Evolutionary conservation across 2,329 filamentous ascomycete genomes (phyloP).

Genomic region (Aplosporella prunicola): DNA sequence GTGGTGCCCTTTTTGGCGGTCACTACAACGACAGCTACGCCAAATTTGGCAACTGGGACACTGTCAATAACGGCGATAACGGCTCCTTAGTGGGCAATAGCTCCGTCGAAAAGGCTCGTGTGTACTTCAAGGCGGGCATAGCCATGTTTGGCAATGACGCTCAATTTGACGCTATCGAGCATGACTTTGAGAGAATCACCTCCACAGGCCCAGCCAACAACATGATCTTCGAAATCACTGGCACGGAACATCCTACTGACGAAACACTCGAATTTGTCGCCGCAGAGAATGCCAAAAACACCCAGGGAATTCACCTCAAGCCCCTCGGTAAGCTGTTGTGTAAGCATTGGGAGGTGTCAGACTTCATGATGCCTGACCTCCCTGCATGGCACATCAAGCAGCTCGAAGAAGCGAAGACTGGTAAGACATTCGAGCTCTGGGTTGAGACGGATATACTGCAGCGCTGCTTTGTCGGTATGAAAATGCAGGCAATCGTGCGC

Average conservation of each 20-base stretch:
- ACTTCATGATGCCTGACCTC: constrained; percentile 29
- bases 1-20: constrained; percentile 58
- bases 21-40: constrained; percentile 35
- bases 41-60: constrained; percentile 34
- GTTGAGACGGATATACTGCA: constrained; percentile 54
- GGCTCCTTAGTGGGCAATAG: constrained; percentile 4
- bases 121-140: constrained; percentile 43
- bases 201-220: constrained; percentile 17
- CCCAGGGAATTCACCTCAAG: constrained; percentile 31
- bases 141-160: constrained; percentile 36
- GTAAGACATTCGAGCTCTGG: constrained; percentile 43
- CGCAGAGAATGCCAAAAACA: constrained; percentile 21
- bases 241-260: constrained; percentile 40
- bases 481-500: constrained; percentile 26
- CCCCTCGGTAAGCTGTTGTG: constrained; percentile 47
- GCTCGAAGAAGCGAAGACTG: constrained; percentile 24
- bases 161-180: constrained; percentile 18
- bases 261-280: constrained; percentile 41
- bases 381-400: constrained; percentile 24
- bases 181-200: constrained; percentile 8
- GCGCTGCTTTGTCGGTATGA: constrained; percentile 51
- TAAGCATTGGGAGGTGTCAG: constrained; percentile 40
- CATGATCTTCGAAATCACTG: constrained; percentile 31
- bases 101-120: constrained; percentile 33
- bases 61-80: constrained; percentile 13